Conservation (phyloP, 2,329 filamentous ascomycete genomes). For the Penicillium sp. region DNA sequence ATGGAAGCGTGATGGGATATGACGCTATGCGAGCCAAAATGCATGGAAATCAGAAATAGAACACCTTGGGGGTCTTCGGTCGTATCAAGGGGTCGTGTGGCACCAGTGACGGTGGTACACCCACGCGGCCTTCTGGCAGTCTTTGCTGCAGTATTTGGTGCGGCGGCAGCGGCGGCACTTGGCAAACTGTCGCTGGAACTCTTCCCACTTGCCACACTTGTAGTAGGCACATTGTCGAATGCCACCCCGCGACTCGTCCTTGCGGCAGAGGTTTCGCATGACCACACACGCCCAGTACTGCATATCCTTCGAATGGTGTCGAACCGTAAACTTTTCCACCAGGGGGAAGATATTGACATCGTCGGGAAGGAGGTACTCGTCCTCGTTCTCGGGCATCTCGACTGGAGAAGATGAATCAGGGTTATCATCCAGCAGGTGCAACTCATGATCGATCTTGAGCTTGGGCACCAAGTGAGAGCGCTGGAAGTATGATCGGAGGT, state of each 20-base stretch:
- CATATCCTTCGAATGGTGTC: constrained; percentile 95
- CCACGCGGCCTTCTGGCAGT: constrained; percentile 99
- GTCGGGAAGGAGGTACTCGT: constrained; percentile 87
- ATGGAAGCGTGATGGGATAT: constrained; percentile 26
- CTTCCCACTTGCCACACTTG: constrained; percentile 97
- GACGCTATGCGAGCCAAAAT: constrained; percentile 39
- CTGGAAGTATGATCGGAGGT: constrained; percentile 92
- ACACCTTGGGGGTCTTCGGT: constrained; percentile 27
- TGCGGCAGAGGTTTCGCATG: constrained; percentile 97
- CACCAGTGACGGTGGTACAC: constrained; percentile 98
- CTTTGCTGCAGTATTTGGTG: constrained; percentile 99
- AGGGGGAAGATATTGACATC: constrained; percentile 98
- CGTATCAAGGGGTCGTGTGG: constrained; percentile 44
- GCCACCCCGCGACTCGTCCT: constrained; percentile 90
- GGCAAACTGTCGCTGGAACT: constrained; percentile 92
- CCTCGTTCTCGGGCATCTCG: constrained; percentile 58
- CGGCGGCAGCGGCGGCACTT: constrained; percentile 94
- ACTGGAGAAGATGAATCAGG: constrained; percentile 41
- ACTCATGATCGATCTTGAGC: constrained; percentile 83
- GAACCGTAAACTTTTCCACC: constrained; percentile 96
- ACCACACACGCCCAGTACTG: constrained; percentile 99
- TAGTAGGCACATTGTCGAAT: constrained; percentile 98
- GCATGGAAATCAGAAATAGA: constrained; percentile 33
- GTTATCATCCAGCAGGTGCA: constrained; percentile 74
- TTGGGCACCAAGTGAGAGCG: constrained; percentile 88